Base-by-base conservation (phyloP, 2,329 filamentous ascomycete genomes). In the Diplodia scrobiculata region DNA sequence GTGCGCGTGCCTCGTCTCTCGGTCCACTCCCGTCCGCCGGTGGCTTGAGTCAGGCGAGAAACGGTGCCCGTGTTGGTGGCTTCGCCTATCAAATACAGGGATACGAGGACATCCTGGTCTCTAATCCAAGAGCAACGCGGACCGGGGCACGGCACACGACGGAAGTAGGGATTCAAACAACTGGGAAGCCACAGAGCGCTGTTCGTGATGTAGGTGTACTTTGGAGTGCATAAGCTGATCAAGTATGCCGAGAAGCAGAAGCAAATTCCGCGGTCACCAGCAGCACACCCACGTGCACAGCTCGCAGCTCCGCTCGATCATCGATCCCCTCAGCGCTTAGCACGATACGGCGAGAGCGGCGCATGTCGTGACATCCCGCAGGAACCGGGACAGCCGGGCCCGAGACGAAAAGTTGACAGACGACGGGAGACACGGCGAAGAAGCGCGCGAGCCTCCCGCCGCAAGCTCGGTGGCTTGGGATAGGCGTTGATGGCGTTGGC, bases 161-260 rank as follows among this genome's bases (percentile, higher is more conserved):
- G 36, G 21, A 32, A 32, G 38, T 7, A 27, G 9, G 13, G 17
- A 29, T 25, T 21, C 45, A 9, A 45, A 45, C 27, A 34, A 34
- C 34, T 10, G 55, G 5, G 41, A 60, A 50, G 55, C 17, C 29
- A 36, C 19, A 34, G 41, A 36, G 58, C 47, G 48, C 34, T 9
- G 36, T 27, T 25, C 19, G 41, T 21, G 58, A 50, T 34, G 58
- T 29, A 47, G 38, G 38, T 27, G 55, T 41, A 32, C 27, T 25
- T 7, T 62, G 58, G 45, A 45, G 45, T 50, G 58, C 58, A 50
- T 50, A 25, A 34, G 58, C 58, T 50, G 50, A 50, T 50, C 14
- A 45, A 48, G 45, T 7, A 62, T 62, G 58, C 58, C 29, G 58
- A 62, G 41, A 62, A 62, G 55, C 41, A 60, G 29, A 62, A 48